A percentile compares a stretch with the other conserved stretches of the same genome.
phyloP scores from a whole-genome alignment of 768 basidiomycete genomes.

The Leccinum ochraceum region DNA sequence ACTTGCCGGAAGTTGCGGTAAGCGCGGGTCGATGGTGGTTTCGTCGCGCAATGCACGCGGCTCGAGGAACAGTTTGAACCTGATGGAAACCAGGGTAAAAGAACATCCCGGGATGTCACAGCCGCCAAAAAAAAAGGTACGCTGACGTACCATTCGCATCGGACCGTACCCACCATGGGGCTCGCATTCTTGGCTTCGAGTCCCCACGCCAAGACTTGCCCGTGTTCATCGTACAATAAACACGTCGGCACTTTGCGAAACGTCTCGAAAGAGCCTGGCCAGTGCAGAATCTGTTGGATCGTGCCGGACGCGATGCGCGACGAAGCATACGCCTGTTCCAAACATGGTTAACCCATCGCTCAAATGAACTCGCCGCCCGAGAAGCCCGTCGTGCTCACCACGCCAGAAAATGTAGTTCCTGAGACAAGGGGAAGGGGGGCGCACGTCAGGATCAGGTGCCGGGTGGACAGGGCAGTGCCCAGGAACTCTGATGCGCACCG shows the following conservation, averaged over 20 bases:
- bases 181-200: slow-evolving; percentile 83
- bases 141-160: slow-evolving; percentile 52
- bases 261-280: slow-evolving; percentile 85
- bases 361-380: neutral
- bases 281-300: slow-evolving; percentile 82
- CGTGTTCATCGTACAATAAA: slow-evolving; percentile 74
- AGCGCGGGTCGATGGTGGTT: slow-evolving; percentile 67
- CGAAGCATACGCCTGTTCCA: slow-evolving; percentile 75
- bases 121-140: neutral
- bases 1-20: slow-evolving; percentile 77
- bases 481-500: slow-evolving; percentile 48
- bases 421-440: neutral
- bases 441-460: neutral
- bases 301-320: slow-evolving; percentile 78
- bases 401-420: slow-evolving; percentile 89
- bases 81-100: slow-evolving; percentile 15
- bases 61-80: slow-evolving; percentile 89
- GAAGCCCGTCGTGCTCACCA: slow-evolving; percentile 51
- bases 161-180: slow-evolving; percentile 61
- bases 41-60: slow-evolving; percentile 78
- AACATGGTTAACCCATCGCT: slow-evolving; percentile 8
- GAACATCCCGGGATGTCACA: slow-evolving; percentile 1
- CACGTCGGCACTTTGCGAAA: slow-evolving; percentile 89
- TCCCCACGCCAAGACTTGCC: slow-evolving; percentile 81
- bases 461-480: neutral